Conservation (phyloP, 257 asterid species). For the Nicotiana noctiflora region DNA sequence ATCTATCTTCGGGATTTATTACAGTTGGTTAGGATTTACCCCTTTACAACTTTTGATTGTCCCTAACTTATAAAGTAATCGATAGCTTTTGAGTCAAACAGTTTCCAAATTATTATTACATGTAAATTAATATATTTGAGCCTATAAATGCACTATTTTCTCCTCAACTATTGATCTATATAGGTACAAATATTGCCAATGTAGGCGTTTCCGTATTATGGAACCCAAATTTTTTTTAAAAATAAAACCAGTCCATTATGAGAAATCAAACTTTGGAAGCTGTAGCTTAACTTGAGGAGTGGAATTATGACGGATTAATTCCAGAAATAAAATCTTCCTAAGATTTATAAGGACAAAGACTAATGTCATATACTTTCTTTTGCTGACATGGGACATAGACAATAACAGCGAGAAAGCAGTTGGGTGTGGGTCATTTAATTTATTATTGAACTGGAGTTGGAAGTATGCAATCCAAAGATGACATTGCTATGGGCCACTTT, state of each 20-base stretch:
- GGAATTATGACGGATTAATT: not conserved
- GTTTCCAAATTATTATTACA: not conserved
- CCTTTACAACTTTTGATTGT: too few species aligned
- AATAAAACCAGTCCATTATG: too few species aligned
- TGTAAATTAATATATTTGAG: not conserved
- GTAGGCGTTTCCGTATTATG: not conserved
- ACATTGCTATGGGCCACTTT: not conserved
- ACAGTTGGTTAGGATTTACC: too few species aligned
- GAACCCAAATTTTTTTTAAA: too few species aligned
- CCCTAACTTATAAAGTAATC: too few species aligned
- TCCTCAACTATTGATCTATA: not conserved
- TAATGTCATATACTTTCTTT: not conserved
- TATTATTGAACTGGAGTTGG: not conserved
- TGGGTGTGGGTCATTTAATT: conserved; percentile 1
- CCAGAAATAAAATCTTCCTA: not conserved
- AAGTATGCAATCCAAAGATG: not conserved
- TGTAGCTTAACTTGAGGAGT: not conserved
- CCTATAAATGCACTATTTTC: not conserved
- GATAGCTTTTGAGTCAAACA: too few species aligned
- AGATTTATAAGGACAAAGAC: not conserved
- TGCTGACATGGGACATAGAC: not conserved
- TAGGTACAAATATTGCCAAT: not conserved
- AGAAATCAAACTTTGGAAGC: too few species aligned
- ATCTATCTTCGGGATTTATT: too few species aligned
- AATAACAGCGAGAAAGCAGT: not conserved